Percentiles rank a stretch among this genome's conserved stretches.
Evolutionary conservation across 1,284 basidiomycete genomes (phyloP).

Genomic region (Irpex sp.): DNA sequence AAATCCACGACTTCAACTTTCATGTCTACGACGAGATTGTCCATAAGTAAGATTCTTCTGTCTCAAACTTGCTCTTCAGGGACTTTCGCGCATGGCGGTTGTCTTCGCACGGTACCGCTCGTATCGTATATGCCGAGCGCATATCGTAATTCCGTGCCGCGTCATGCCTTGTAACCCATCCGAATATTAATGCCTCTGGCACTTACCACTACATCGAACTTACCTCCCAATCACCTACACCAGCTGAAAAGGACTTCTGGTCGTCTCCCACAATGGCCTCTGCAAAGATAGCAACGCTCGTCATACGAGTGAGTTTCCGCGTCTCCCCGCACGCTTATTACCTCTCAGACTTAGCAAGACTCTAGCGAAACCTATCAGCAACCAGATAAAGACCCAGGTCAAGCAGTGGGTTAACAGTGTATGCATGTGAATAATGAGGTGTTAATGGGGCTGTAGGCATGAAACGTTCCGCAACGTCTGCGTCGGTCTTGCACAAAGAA

Average conservation of each 20-base stretch:
- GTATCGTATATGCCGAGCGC: background rate
- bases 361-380: conserved; percentile 81
- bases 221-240: background rate
- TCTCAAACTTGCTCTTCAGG: too few species aligned
- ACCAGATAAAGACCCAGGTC: conserved; percentile 72
- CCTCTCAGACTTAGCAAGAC: conserved; percentile 48
- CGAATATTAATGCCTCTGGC: background rate
- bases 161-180: background rate
- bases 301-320: conserved; percentile 53
- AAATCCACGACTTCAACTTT: too few species aligned
- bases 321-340: conserved; percentile 1
- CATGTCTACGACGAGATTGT: too few species aligned
- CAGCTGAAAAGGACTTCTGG: background rate
- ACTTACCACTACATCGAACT: background rate
- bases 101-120: too few species aligned
- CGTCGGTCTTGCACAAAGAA: conserved; percentile 74
- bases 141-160: background rate
- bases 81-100: too few species aligned
- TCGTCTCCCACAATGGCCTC: conserved; percentile 47
- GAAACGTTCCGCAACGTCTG: conserved; percentile 75
- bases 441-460: conserved; percentile 47
- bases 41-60: too few species aligned
- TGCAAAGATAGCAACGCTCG: conserved; percentile 63
- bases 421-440: background rate
- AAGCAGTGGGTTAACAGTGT: conserved; percentile 55